A percentile compares a stretch with the other conserved stretches of the same genome.
phyloP scores from a whole-genome alignment of 495 filamentous ascomycete species.

The Xylaria curta region DNA sequence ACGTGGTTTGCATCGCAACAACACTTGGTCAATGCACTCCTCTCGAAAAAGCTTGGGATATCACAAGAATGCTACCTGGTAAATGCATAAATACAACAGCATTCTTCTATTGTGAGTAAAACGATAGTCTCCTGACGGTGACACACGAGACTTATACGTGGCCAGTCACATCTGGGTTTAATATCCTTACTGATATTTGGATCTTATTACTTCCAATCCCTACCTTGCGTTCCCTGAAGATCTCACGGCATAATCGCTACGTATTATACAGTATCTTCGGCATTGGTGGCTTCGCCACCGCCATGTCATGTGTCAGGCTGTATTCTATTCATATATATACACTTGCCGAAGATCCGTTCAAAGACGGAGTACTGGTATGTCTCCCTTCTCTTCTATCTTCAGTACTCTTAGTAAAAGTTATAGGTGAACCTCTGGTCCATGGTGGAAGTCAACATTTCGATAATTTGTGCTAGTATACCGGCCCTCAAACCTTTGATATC shows the following conservation, averaged over 20 bases:
- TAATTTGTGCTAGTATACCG: conserved; percentile 43
- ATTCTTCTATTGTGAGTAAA: conserved; percentile 56
- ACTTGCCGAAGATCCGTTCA: conserved; percentile 43
- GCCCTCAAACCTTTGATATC: conserved; percentile 37
- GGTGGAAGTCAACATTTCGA: conserved; percentile 45
- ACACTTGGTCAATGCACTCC: conserved; percentile 54
- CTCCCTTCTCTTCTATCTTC: too few species aligned
- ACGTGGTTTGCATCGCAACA: conserved; percentile 43
- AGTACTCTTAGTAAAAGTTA: background rate
- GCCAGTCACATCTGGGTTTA: conserved; percentile 55
- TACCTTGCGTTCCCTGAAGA: conserved; percentile 47
- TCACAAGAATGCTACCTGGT: conserved; percentile 42
- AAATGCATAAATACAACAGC: conserved; percentile 56
- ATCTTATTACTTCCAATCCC: conserved; percentile 58
- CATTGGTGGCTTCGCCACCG: conserved; percentile 52
- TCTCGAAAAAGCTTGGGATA: conserved; percentile 53
- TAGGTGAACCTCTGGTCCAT: conserved; percentile 55
- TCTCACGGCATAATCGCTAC: conserved; percentile 47
- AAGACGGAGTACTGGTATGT: conserved; percentile 42
- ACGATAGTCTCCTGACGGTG: too few species aligned
- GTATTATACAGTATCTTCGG: conserved; percentile 57
- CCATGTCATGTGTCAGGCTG: conserved; percentile 52
- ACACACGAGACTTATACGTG: conserved; percentile 1
- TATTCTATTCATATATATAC: conserved; percentile 51
- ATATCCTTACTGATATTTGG: conserved; percentile 60